phyloP scores from a whole-genome alignment of 1,284 basidiomycete genomes.

The Sporisorium scitamineum region DNA sequence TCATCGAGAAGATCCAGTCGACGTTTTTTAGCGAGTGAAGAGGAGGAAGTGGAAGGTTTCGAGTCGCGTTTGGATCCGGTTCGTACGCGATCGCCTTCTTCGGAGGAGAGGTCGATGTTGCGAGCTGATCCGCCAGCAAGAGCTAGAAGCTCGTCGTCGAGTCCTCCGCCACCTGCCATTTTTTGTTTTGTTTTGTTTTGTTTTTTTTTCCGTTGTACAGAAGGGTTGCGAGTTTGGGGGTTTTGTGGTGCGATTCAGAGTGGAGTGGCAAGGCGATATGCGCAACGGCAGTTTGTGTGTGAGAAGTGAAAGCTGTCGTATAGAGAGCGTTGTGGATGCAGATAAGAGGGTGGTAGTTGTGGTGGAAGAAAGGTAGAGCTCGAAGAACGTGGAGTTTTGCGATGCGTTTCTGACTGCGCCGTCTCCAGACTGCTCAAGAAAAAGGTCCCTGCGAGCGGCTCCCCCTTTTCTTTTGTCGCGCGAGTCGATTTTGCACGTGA shows the following conservation, averaged over 20 bases:
- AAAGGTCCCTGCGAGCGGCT: too few species aligned
- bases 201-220: too few species aligned
- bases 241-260: not conserved
- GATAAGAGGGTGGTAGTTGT: too few species aligned
- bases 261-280: too few species aligned
- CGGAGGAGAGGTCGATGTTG: conserved; percentile 74
- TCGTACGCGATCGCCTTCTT: conserved; percentile 71
- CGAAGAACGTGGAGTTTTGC: too few species aligned
- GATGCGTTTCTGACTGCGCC: too few species aligned
- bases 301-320: too few species aligned
- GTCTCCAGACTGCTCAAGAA: too few species aligned
- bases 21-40: conserved; percentile 39
- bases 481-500: not conserved
- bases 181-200: conserved; percentile 1
- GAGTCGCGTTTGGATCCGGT: conserved; percentile 56
- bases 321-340: too few species aligned
- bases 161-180: conserved; percentile 70
- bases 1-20: conserved; percentile 63
- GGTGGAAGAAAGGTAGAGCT: too few species aligned
- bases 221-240: not conserved
- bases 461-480: not conserved
- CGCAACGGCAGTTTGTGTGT: too few species aligned
- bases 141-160: conserved; percentile 78
- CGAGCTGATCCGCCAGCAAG: conserved; percentile 76
- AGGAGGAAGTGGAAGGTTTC: conserved; percentile 10